These are phyloP conservation scores for Ceriops decandra DNA, from an alignment of 345 rosid species.

Conservation along the genomic window DNA sequence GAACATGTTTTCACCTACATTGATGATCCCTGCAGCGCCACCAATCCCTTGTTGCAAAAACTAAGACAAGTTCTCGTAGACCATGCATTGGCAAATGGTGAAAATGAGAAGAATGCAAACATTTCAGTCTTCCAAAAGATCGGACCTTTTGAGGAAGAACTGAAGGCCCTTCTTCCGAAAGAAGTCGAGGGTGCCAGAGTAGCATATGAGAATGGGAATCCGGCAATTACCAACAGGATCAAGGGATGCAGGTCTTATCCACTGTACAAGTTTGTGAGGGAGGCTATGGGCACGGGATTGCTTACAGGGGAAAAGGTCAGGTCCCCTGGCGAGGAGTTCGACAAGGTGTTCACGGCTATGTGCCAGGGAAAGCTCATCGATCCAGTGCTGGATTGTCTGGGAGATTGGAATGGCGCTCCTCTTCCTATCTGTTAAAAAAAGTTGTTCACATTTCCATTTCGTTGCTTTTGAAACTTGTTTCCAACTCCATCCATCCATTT, in stretches of 20 bases:
- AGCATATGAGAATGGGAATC: slow-evolving; percentile 43
- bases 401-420: slow-evolving; percentile 68
- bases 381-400: slow-evolving; percentile 65
- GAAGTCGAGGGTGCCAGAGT: slow-evolving; percentile 56
- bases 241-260: slow-evolving; percentile 74
- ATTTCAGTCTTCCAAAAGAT: slow-evolving; percentile 73
- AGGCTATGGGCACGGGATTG: slow-evolving; percentile 48
- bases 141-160: slow-evolving; percentile 53
- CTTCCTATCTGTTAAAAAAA: slow-evolving; percentile 21
- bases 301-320: slow-evolving; percentile 53
- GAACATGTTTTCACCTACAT: slow-evolving; percentile 57
- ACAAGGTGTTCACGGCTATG: slow-evolving; percentile 60
- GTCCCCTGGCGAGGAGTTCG: slow-evolving; percentile 77
- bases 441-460: background rate
- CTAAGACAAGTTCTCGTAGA: slow-evolving; percentile 71
- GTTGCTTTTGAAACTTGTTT: slow-evolving; percentile 1
- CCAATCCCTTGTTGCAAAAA: slow-evolving; percentile 72
- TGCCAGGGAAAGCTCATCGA: slow-evolving; percentile 69
- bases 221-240: slow-evolving; percentile 51
- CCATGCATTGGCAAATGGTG: slow-evolving; percentile 56
- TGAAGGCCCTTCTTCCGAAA: slow-evolving; percentile 48
- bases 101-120: slow-evolving; percentile 38
- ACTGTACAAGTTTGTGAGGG: slow-evolving; percentile 58
- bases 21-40: slow-evolving; percentile 71
- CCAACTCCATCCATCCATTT: background rate